phyloP scores from a whole-genome alignment of 305 asterid genomes.

The Fraxinus sp. region DNA sequence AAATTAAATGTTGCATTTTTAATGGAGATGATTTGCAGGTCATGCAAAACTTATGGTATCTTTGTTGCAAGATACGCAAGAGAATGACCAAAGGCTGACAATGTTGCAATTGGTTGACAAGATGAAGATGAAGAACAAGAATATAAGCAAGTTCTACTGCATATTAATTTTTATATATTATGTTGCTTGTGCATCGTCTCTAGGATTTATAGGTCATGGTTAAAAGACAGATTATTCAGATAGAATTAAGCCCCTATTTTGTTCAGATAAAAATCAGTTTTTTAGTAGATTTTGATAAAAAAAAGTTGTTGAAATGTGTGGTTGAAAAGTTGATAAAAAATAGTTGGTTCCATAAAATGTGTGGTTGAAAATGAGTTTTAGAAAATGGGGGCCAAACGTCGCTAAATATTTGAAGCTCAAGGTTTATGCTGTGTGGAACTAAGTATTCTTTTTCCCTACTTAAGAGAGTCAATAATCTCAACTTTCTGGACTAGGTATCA shows the following conservation, averaged over 20 bases:
- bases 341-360: not conserved
- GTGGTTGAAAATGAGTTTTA: not conserved
- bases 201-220: slow-evolving; percentile 1
- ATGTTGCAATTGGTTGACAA: slow-evolving; percentile 87
- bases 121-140: slow-evolving; percentile 64
- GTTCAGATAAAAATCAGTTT: not conserved
- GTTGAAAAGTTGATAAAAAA: not conserved
- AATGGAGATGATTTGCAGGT: slow-evolving; percentile 45
- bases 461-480: not conserved
- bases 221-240: not conserved
- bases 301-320: not conserved
- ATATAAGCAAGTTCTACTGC: slow-evolving; percentile 52
- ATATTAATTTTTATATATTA: not conserved
- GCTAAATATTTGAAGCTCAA: not conserved
- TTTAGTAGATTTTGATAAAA: not conserved
- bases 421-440: not conserved
- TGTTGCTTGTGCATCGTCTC: slow-evolving; percentile 16
- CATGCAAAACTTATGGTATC: slow-evolving; percentile 67
- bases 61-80: slow-evolving; percentile 65
- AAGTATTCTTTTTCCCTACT: not conserved
- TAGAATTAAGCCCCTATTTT: not conserved
- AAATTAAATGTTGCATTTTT: slow-evolving; percentile 9
- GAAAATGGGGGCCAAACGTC: not conserved
- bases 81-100: slow-evolving; percentile 74
- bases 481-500: not conserved